Percentiles rank a stretch among this genome's conserved stretches.
These are phyloP conservation scores for Lagenidium sp. DNA, from an alignment of 352 stramenopile genomes.

Conservation along the genomic window DNA sequence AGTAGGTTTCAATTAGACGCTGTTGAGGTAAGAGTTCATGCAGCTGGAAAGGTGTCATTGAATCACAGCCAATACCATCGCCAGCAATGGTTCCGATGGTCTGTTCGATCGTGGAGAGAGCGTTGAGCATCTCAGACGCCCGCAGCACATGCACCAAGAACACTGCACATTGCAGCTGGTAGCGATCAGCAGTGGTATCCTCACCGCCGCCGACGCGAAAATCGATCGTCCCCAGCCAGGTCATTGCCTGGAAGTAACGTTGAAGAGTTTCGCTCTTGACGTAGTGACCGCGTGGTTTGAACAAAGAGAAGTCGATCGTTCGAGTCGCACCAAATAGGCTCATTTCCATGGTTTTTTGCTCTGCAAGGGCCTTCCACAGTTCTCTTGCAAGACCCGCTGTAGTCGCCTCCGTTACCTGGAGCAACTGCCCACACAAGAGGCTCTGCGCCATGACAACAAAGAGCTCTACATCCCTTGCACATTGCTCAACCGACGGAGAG, in stretches of 20 bases:
- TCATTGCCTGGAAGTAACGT: constrained; percentile 2
- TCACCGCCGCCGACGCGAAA: neutral
- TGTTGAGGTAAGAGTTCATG: neutral
- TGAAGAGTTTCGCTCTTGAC: neutral
- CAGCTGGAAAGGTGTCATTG: constrained; percentile 1
- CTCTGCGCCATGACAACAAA: neutral
- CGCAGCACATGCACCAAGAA: neutral
- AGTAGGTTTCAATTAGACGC: neutral
- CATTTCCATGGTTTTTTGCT: neutral
- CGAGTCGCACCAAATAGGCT: neutral
- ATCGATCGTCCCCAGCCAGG: constrained; percentile 2
- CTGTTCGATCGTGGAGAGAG: neutral
- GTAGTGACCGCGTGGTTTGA: constrained; percentile 5
- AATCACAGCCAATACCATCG: neutral
- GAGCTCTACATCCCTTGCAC: constrained; percentile 2
- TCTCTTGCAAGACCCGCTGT: too few species aligned
- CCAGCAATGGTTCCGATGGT: neutral
- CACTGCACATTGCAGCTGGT: constrained; percentile 4
- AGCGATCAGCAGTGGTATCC: neutral
- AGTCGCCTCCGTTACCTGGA: neutral
- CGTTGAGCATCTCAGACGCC: neutral
- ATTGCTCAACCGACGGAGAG: neutral
- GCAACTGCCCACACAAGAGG: neutral
- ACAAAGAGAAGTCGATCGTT: constrained; percentile 2
- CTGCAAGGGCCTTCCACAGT: too few species aligned